phyloP scores from a whole-genome alignment of 2,329 filamentous ascomycete genomes.

The Aspergillus sp. region DNA sequence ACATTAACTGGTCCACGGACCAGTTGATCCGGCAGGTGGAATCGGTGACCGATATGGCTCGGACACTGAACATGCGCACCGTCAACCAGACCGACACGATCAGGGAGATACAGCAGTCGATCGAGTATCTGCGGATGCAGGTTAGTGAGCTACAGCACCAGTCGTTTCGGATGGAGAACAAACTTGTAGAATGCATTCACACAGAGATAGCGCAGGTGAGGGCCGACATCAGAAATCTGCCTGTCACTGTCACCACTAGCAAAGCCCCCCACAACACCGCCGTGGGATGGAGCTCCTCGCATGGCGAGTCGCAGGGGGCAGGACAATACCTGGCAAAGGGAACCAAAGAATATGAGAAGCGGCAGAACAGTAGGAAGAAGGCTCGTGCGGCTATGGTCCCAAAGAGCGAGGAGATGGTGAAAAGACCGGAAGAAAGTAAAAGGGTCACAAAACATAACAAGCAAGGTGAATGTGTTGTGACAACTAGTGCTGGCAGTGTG shows the following conservation, averaged over 20 bases:
- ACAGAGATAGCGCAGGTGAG: conserved; percentile 15
- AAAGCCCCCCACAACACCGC: conserved; percentile 1
- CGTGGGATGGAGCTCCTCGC: background rate
- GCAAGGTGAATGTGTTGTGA: background rate
- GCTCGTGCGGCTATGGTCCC: background rate
- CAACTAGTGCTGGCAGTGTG: background rate
- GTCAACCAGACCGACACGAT: conserved; percentile 15
- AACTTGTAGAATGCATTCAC: conserved; percentile 8
- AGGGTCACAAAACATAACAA: background rate
- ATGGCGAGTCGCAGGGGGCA: conserved; percentile 1
- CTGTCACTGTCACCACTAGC: background rate
- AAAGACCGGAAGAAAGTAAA: background rate
- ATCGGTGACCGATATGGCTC: conserved; percentile 14
- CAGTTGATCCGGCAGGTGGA: conserved; percentile 22
- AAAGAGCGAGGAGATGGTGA: conserved; percentile 1
- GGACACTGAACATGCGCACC: conserved; percentile 13
- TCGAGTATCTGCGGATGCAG: conserved; percentile 15
- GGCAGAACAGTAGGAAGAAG: background rate
- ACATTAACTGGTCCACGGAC: conserved; percentile 21
- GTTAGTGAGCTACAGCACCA: conserved; percentile 12
- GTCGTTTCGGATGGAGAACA: conserved; percentile 11
- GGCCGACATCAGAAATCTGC: conserved; percentile 10
- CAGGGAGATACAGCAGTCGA: conserved; percentile 10
- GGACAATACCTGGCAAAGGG: background rate
- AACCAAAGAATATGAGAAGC: background rate